Conservation (phyloP, 768 basidiomycete species). For the Tylopilus subfusipes region DNA sequence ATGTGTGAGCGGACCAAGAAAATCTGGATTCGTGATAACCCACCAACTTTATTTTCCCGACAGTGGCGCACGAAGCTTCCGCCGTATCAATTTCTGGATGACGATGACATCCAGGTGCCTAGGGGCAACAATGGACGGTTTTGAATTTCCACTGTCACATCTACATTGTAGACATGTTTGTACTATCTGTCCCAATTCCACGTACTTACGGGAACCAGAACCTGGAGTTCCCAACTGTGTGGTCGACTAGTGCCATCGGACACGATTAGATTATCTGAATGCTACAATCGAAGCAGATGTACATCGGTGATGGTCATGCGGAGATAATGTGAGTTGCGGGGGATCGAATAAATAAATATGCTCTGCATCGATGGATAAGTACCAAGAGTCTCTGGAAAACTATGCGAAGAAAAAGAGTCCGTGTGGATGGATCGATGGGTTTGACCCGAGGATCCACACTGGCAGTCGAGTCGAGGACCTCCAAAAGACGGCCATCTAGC, state of each 20-base stretch:
- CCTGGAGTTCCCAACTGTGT: not conserved
- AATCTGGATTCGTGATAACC: too few relatives aligned
- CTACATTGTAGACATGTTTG: too few relatives aligned
- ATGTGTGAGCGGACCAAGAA: too few relatives aligned
- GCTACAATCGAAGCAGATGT: conserved; percentile 18
- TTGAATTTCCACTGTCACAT: too few relatives aligned
- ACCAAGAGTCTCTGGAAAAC: not conserved
- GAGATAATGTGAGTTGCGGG: conserved; percentile 3
- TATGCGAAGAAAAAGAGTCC: conserved; percentile 2
- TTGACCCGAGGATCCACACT: not conserved
- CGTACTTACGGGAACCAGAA: too few relatives aligned
- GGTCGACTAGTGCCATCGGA: not conserved
- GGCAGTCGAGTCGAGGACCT: not conserved
- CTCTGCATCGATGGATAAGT: not conserved
- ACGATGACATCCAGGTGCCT: too few relatives aligned
- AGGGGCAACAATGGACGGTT: too few relatives aligned
- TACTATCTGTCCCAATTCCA: too few relatives aligned
- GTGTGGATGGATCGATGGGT: not conserved
- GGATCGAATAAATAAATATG: conserved; percentile 18
- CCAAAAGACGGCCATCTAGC: not conserved
- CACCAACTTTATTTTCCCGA: too few relatives aligned
- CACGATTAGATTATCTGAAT: conserved; percentile 11
- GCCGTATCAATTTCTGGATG: too few relatives aligned
- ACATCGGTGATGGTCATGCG: conserved; percentile 11
- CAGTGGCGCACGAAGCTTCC: too few relatives aligned